Conservation (phyloP, 2,329 filamentous ascomycete species). For the Epichloe uncinata region DNA sequence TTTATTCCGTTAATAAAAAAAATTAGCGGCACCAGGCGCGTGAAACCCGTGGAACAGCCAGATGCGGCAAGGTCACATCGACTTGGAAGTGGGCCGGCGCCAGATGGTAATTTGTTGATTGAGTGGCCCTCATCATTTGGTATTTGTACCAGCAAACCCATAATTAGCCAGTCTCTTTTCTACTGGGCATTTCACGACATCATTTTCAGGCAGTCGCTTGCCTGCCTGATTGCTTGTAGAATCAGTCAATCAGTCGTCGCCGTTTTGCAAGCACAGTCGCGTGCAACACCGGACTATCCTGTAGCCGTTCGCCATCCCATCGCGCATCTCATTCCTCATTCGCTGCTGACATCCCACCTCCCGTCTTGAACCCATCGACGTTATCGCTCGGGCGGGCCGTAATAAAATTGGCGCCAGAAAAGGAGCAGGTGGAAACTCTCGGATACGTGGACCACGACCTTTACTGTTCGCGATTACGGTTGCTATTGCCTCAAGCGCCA, state of each 20-base stretch:
- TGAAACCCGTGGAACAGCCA: not conserved
- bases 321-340: not conserved
- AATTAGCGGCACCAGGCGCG: not conserved
- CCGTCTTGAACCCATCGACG: not conserved
- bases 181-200: not conserved
- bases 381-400: not conserved
- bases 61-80: not conserved
- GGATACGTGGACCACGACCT: not conserved
- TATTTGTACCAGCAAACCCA: not conserved
- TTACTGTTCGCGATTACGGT: not conserved
- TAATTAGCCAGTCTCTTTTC: not conserved
- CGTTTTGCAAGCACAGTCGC: not conserved
- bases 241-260: not conserved
- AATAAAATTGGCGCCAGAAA: not conserved
- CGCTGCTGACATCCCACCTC: not conserved
- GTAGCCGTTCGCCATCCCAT: not conserved
- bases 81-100: not conserved
- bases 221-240: not conserved
- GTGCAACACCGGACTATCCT: not conserved
- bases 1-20: not conserved
- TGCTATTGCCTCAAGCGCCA: not conserved
- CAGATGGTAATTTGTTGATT: not conserved
- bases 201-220: not conserved
- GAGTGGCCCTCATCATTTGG: not conserved
- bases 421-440: not conserved